Evolutionary conservation across 2,329 filamentous ascomycete species (phyloP), one percentile per base, ranked within the genome.

Genomic region (Xylaria sp.): DNA sequence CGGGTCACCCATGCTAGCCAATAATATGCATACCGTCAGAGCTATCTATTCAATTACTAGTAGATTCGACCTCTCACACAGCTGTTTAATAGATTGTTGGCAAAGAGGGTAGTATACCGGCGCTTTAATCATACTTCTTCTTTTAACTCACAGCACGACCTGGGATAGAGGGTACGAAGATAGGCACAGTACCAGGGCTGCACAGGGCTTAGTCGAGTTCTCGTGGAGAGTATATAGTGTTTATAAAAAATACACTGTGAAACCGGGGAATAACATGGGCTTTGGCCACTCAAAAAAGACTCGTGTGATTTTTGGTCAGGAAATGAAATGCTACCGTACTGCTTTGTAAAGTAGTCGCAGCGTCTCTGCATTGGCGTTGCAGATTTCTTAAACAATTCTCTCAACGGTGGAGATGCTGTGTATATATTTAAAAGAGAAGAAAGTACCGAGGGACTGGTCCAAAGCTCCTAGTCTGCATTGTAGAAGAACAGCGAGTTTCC

Each of bases 131-230:
- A 28, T 4, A 28, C 28, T 28, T 28, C 2, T 28, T 4, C 28
- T 28, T 28, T 28, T 3, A 28, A 28, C 28, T 37, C 23, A 31
- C 37, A 41, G n/a, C 59, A 51, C 20, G 41, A 28, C 31, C 28
- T 20, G 15, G 23, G 41, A 66, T 66, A 55, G 51, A 51, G 20
- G 1, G 12, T 50, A 7, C 23, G 52, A 57, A 31, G 23, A 34
- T 39, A 51, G 12, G n/a, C 34, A 69, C 31, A 68, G 48, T 55
- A 63, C 54, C 34, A 57, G 20, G 37, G 55, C 20, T 58, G 39
- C 20, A n/a, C 39, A 58, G 56, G 56, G 25, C 56, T 31, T 58
- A 31, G 39, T 58, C 39, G 31, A 9, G 7, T 46, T 8, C 31
- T 44, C 25, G 46, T 31, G 23, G 23, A 9, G 39, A 28, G 39